Evolutionary conservation across 495 filamentous ascomycete genomes (phyloP).

Genomic region (Rhypophila decipiens): DNA sequence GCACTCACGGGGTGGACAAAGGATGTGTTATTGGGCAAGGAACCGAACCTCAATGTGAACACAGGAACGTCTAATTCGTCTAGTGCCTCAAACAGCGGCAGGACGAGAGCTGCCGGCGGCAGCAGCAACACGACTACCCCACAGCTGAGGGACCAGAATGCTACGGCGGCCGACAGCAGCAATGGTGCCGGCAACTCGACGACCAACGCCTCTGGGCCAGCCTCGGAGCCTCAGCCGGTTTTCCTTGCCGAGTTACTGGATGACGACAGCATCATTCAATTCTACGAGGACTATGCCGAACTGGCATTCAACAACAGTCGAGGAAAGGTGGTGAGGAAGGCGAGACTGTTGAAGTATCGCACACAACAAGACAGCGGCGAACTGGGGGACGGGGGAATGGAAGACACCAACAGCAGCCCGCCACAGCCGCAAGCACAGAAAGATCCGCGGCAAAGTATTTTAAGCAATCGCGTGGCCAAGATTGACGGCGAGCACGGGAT

Average conservation of each 20-base stretch:
- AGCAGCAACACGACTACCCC: constrained; percentile 40
- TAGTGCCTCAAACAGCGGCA: constrained; percentile 22
- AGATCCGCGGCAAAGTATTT: constrained; percentile 40
- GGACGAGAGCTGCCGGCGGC: constrained; percentile 20
- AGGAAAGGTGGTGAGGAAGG: constrained; percentile 72
- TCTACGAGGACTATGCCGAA: constrained; percentile 92
- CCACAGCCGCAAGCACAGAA: constrained; percentile 30
- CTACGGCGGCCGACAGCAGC: constrained; percentile 21
- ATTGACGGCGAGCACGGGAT: constrained; percentile 75
- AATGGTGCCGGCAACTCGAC: constrained; percentile 23
- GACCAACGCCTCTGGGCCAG: constrained; percentile 16
- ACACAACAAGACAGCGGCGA: constrained; percentile 52
- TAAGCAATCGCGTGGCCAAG: constrained; percentile 47
- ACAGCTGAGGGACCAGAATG: constrained; percentile 32
- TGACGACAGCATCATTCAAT: constrained; percentile 85
- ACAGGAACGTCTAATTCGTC: constrained; percentile 36
- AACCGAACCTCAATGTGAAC: constrained; percentile 85
- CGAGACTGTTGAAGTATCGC: constrained; percentile 86
- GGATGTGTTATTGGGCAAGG: constrained; percentile 81
- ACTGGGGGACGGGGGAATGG: constrained; percentile 13
- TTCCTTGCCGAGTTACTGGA: constrained; percentile 90
- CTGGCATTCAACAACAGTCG: constrained; percentile 85
- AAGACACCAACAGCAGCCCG: constrained; percentile 3
- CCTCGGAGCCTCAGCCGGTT: constrained; percentile 56
- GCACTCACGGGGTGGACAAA: constrained; percentile 93